Evolutionary conservation across 345 rosid species (phyloP).

Genomic region (Hypericum perforatum): DNA sequence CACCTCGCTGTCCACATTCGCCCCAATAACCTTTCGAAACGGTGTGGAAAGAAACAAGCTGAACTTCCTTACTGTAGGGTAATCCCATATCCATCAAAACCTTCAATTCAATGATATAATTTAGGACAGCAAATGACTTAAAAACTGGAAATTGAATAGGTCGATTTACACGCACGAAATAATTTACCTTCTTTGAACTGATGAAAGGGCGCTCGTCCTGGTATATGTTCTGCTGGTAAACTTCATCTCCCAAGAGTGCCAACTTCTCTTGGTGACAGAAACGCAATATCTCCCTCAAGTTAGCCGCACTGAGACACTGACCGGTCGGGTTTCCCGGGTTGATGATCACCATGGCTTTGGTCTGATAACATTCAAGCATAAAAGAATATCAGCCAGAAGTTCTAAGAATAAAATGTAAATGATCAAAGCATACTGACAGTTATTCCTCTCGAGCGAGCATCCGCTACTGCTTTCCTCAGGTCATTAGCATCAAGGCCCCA

Average conservation of each 20-base stretch:
- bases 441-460: slow-evolving; percentile 78
- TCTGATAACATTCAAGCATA: slow-evolving; percentile 34
- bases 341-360: slow-evolving; percentile 94
- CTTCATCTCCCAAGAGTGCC: slow-evolving; percentile 92
- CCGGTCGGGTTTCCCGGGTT: slow-evolving; percentile 99
- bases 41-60: slow-evolving; percentile 91
- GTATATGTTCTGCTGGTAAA: slow-evolving; percentile 94
- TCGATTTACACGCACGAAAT: slow-evolving; percentile 8
- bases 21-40: slow-evolving; percentile 99
- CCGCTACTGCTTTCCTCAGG: slow-evolving; percentile 63
- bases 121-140: slow-evolving; percentile 1
- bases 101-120: slow-evolving; percentile 26
- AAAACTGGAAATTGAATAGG: slow-evolving; percentile 10
- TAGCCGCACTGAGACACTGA: slow-evolving; percentile 86
- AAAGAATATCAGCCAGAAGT: slow-evolving; percentile 6
- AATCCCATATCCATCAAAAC: slow-evolving; percentile 85
- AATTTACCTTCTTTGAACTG: slow-evolving; percentile 69
- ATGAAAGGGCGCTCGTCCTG: slow-evolving; percentile 94
- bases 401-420: too few species aligned
- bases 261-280: slow-evolving; percentile 74
- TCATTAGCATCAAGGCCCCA: slow-evolving; percentile 92
- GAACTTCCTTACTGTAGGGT: slow-evolving; percentile 73
- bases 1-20: slow-evolving; percentile 99
- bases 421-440: slow-evolving; percentile 43
- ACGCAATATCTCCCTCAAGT: slow-evolving; percentile 66